Evolutionary conservation across 371 early-diverging fungal species (phyloP), one percentile per base, ranked within the genome.

Genomic region (Mucor velutinosus): DNA sequence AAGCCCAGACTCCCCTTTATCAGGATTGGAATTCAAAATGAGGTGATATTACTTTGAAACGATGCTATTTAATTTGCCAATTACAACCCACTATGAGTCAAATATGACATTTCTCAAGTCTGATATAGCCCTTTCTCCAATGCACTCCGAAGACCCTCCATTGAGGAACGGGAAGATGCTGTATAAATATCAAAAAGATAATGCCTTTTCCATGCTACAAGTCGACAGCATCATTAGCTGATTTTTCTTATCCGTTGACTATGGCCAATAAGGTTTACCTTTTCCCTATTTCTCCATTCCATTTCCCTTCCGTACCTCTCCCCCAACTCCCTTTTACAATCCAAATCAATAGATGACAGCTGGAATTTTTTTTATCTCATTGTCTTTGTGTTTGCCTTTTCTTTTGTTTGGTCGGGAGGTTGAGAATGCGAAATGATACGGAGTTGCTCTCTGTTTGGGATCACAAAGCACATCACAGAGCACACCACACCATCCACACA

Each of bases 131-230:
- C 7, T n/a, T 45, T 23, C 49, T 7, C 23, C 49, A 37, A 37
- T 37, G 37, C 51, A 51, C 51, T 25, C 51, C 51, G 51, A 23
- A 37, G 12, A 23, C 25, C 14, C 51, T 51, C 23, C 37, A 37
- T 37, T 37, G 21, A 49, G 12, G 23, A 8, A 23, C 51, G 51
- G 51, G 51, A 51, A 51, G 21, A 51, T 51, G 25, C 51, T 51
- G 51, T 51, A 51, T 51, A 51, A 51, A 51, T 51, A 51, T 51
- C 23, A 51, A 51, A 45, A 51, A 51, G 33, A 33, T 33, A 33
- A 33, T 33, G 30, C 30, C 30, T 4, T 30, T 30, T 30, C 6
- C 14, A 35, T 37, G 5, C 51, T 8, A 23, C 11, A 19, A 12
- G 25, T 51, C 23, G 23, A 51, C 23, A 51, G 11, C 12, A 51